Evolutionary conservation across 208 protist species (phyloP), one percentile per base, ranked within the genome.

Genomic region (Angomonas desouzai): DNA sequence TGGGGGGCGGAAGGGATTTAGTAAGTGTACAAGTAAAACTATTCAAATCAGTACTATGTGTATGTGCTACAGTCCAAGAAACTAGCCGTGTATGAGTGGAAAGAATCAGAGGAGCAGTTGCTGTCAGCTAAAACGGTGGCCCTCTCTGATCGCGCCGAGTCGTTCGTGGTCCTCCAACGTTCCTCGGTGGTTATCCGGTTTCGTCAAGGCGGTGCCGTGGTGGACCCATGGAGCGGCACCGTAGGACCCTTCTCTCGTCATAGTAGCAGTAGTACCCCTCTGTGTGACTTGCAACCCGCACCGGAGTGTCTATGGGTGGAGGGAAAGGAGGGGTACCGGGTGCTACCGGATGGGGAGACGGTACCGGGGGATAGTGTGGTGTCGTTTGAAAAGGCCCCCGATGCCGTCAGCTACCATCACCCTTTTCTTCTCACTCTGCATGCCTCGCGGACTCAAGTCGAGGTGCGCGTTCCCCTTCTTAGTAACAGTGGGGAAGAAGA

Each of bases 381-480:
- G 18, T 16, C 32, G 23, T 74, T 66, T 53, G 18, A 62, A 28
- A 43, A 60, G n/a, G 48, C 64, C 16, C 72, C 70, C 36, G 34
- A 27, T 27, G 25, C 28, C 22, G 30, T 85, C 55, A 40, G n/a
- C 29, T 92, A 87, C 70, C 60, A 75, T 25, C 69, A 92, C 55
- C 85, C 85, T 0, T 92, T 76, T 55, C 57, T 87, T 2, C 20
- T 92, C 10, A 77, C 85, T 0, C 43, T 68, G 20, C 81, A 85
- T 60, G 29, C 48, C 43, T 33, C 69, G 16, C 48, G 32, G 3
- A 43, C 64, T 11, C 56, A 65, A 20, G 51, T 89, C 60, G 76
- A 92, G 75, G 72, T 92, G 48, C 73, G 74, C 11, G 40, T 92
- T 33, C 86, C 86, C 0, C 71, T 89, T 23, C 64, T 87, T 34